These are phyloP conservation scores for Trichosporon sp. DNA, from an alignment of 1,284 basidiomycete genomes.

Conservation along the genomic window DNA sequence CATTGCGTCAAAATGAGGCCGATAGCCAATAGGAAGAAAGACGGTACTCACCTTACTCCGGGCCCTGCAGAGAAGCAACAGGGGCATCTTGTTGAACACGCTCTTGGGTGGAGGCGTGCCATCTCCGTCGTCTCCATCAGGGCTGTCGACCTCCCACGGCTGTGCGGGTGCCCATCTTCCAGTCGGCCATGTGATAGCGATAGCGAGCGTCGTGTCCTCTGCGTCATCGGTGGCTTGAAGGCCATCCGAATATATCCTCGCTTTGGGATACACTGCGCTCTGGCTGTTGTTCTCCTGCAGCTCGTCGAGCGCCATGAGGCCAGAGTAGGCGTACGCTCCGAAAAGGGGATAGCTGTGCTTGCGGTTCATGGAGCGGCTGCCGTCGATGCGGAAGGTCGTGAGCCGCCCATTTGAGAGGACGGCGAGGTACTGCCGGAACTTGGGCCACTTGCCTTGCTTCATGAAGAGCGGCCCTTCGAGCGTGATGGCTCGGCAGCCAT, in stretches of 20 bases:
- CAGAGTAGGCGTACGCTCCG: slow-evolving; percentile 46
- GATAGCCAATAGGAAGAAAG: too few species aligned
- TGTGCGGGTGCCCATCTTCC: slow-evolving; percentile 18
- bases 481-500: slow-evolving; percentile 40
- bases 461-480: slow-evolving; percentile 38
- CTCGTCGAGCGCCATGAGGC: slow-evolving; percentile 41
- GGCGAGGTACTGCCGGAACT: slow-evolving; percentile 32
- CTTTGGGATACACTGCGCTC: slow-evolving; percentile 20
- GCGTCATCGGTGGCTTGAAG: slow-evolving; percentile 39
- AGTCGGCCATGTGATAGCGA: slow-evolving; percentile 27
- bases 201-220: slow-evolving; percentile 43
- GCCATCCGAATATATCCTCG: slow-evolving; percentile 45
- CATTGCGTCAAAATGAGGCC: background rate
- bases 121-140: too few species aligned
- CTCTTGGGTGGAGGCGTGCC: slow-evolving; percentile 20
- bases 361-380: slow-evolving; percentile 24
- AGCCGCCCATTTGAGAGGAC: slow-evolving; percentile 37
- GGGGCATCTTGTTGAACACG: slow-evolving; percentile 24
- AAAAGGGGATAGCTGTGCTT: slow-evolving; percentile 38
- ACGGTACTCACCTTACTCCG: slow-evolving; percentile 43
- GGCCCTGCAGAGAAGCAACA: slow-evolving; percentile 38
- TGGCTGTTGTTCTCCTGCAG: slow-evolving; percentile 23
- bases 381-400: slow-evolving; percentile 35
- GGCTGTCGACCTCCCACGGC: slow-evolving; percentile 34
- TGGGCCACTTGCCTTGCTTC: slow-evolving; percentile 28